Conservation (phyloP, 2,329 filamentous ascomycete species). For the Phaeophleospora eucalypticola region DNA sequence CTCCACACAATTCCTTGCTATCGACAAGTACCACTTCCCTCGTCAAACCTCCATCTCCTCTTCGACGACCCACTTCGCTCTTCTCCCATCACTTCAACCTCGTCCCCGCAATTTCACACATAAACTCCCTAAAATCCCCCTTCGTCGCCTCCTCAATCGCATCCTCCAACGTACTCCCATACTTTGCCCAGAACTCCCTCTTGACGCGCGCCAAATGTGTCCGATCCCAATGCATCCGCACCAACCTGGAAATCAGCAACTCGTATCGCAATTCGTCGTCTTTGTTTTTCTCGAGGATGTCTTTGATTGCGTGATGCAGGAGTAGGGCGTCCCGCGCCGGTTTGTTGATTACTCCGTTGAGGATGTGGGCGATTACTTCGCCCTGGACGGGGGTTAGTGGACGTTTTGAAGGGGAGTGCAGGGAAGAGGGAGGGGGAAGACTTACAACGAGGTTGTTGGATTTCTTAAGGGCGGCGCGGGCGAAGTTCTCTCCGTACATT, state of each 20-base stretch:
- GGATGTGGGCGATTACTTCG: constrained; percentile 87
- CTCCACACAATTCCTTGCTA: too few relatives aligned
- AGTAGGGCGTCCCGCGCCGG: constrained; percentile 89
- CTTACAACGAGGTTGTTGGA: constrained; percentile 88
- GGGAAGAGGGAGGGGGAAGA: constrained; percentile 27
- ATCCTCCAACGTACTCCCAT: constrained; percentile 68
- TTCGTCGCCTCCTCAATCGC: constrained; percentile 74
- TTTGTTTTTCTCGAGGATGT: constrained; percentile 40
- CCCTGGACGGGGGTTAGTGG: constrained; percentile 54
- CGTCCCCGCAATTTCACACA: constrained; percentile 30
- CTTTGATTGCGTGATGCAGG: constrained; percentile 77
- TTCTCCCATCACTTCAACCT: constrained; percentile 8
- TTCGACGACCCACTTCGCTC: too few relatives aligned
- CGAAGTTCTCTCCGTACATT: constrained; percentile 74
- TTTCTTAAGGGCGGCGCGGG: constrained; percentile 79
- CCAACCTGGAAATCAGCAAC: constrained; percentile 79
- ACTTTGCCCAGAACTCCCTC: constrained; percentile 72
- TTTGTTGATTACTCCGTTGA: constrained; percentile 94
- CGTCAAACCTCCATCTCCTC: too few relatives aligned
- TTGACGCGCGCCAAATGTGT: constrained; percentile 76
- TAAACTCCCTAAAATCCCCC: constrained; percentile 54
- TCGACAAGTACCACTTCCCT: too few relatives aligned
- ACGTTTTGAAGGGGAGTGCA: constrained; percentile 9
- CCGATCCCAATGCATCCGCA: constrained; percentile 89
- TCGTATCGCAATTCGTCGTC: constrained; percentile 64